Conservation (phyloP, 106 monocot species). For the Agapanthus africanus region DNA sequence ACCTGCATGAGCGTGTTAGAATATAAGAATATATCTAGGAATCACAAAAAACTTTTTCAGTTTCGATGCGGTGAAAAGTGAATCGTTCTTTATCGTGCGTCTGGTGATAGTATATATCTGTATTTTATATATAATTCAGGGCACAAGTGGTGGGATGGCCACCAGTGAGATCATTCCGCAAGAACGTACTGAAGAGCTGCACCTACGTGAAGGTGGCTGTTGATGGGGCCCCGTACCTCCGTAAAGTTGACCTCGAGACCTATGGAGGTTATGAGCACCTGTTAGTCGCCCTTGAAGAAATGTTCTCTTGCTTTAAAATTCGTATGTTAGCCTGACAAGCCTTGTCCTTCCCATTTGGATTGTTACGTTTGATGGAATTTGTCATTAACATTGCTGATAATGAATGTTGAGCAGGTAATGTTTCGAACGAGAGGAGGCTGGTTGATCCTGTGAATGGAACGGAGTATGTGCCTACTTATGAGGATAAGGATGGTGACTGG, state of each 20-base stretch:
- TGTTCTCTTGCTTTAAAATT: slow-evolving; percentile 80
- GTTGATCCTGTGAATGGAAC: slow-evolving; percentile 79
- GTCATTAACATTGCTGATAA: not conserved
- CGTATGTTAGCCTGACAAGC: slow-evolving; percentile 14
- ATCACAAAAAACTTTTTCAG: too few species aligned
- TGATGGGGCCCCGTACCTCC: slow-evolving; percentile 82
- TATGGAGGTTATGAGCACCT: slow-evolving; percentile 68
- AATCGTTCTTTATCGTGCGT: too few species aligned
- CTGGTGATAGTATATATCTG: too few species aligned
- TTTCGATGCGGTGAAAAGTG: too few species aligned
- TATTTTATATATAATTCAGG: slow-evolving; percentile 24
- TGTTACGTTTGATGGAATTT: not conserved
- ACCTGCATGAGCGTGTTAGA: too few species aligned
- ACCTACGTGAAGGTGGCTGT: slow-evolving; percentile 86
- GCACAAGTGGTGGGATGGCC: slow-evolving; percentile 93
- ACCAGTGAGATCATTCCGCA: slow-evolving; percentile 72
- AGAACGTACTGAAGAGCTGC: slow-evolving; percentile 56
- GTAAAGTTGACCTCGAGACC: slow-evolving; percentile 65
- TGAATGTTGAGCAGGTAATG: slow-evolving; percentile 34
- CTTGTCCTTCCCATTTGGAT: not conserved
- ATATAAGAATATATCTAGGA: too few species aligned
- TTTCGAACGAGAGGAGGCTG: slow-evolving; percentile 56
- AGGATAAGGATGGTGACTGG: slow-evolving; percentile 97
- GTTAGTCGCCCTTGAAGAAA: slow-evolving; percentile 64
- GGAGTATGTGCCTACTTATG: slow-evolving; percentile 83